phyloP scores from a whole-genome alignment of 352 stramenopile genomes.

The Phytophthora tubulina region DNA sequence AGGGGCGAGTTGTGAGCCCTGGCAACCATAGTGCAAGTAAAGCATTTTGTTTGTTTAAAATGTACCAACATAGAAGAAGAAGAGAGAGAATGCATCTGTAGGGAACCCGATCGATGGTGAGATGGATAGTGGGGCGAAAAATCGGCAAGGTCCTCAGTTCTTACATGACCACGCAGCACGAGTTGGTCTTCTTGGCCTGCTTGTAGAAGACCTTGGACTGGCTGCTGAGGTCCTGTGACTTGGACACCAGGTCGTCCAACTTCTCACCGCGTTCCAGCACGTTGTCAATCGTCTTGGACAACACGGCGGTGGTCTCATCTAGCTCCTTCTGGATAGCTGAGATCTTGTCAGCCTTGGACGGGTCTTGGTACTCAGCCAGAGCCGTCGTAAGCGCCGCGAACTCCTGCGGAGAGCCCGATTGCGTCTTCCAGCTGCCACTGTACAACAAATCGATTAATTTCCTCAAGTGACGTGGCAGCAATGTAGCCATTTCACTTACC shows the following conservation, averaged over 20 bases:
- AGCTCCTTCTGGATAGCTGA: constrained; percentile 99
- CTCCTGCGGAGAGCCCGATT: constrained; percentile 73
- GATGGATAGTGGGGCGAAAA: constrained; percentile 20
- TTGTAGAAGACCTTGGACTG: constrained; percentile 99
- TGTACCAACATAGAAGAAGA: constrained; percentile 48
- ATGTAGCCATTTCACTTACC: constrained; percentile 40
- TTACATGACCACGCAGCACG: constrained; percentile 96
- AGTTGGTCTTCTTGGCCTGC: constrained; percentile 99
- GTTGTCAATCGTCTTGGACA: constrained; percentile 99
- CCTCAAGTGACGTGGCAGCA: constrained; percentile 26
- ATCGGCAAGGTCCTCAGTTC: constrained; percentile 25
- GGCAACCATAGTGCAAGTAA: constrained; percentile 40
- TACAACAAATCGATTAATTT: constrained; percentile 42
- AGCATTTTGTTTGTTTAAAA: constrained; percentile 49
- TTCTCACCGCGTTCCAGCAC: constrained; percentile 99
- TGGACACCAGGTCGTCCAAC: constrained; percentile 98
- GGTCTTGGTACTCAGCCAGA: constrained; percentile 97
- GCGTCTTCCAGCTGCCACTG: constrained; percentile 67
- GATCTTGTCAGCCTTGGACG: constrained; percentile 99
- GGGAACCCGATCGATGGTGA: constrained; percentile 27
- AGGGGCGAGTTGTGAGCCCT: constrained; percentile 12
- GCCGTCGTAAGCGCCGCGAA: constrained; percentile 94
- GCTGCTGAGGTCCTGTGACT: constrained; percentile 97
- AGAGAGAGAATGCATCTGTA: constrained; percentile 41
- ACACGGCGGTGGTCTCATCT: constrained; percentile 98